phyloP scores from a whole-genome alignment of 2,329 filamentous ascomycete species.

The Phyllosticta capitalensis region DNA sequence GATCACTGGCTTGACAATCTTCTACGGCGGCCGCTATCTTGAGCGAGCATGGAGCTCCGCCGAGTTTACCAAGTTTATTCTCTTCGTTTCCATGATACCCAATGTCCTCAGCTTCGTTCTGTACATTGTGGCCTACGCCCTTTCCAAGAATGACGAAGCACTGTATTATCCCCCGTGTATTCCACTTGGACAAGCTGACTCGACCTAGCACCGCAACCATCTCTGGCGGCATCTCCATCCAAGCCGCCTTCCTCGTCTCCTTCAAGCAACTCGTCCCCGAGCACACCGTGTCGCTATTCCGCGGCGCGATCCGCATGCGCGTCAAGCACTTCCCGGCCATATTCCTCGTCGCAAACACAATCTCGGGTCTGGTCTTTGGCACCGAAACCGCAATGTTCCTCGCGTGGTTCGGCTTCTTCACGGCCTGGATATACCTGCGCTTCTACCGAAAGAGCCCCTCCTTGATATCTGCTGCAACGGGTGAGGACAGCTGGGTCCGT shows the following conservation, averaged over 20 bases:
- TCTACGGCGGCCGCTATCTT: slow-evolving; percentile 87
- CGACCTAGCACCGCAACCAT: slow-evolving; percentile 60
- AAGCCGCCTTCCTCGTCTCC: slow-evolving; percentile 88
- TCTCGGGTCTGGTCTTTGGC: slow-evolving; percentile 54
- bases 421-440: slow-evolving; percentile 89
- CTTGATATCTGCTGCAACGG: slow-evolving; percentile 44
- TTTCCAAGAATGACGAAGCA: slow-evolving; percentile 58
- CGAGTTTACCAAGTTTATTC: slow-evolving; percentile 84
- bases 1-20: slow-evolving; percentile 68
- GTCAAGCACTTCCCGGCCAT: slow-evolving; percentile 73
- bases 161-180: slow-evolving; percentile 45
- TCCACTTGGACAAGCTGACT: slow-evolving; percentile 12
- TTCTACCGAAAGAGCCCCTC: slow-evolving; percentile 76
- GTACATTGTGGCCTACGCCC: slow-evolving; percentile 62
- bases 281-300: slow-evolving; percentile 90
- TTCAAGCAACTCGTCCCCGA: slow-evolving; percentile 97
- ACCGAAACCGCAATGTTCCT: slow-evolving; percentile 73
- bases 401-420: slow-evolving; percentile 70
- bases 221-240: slow-evolving; percentile 78
- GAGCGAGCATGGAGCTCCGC: slow-evolving; percentile 91
- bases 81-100: slow-evolving; percentile 67
- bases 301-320: slow-evolving; percentile 77
- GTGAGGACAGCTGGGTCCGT: slow-evolving; percentile 49
- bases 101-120: slow-evolving; percentile 66
- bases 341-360: slow-evolving; percentile 61